phyloP scores from a whole-genome alignment of 2,329 filamentous ascomycete genomes.

The Shiraia sp. region DNA sequence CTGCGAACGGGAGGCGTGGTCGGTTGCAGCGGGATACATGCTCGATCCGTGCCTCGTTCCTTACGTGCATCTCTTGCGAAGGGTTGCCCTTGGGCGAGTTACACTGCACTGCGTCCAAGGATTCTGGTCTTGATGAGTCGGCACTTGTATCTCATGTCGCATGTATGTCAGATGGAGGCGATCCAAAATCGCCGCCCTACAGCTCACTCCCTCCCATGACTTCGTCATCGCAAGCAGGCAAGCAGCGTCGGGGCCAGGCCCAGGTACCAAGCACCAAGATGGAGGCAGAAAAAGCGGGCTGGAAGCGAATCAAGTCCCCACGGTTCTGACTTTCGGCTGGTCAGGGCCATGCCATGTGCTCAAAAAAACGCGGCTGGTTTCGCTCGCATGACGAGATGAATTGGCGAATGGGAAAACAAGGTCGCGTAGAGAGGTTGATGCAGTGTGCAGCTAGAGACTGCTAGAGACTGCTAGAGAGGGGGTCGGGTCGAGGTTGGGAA shows the following conservation, averaged over 20 bases:
- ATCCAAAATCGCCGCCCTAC: neutral
- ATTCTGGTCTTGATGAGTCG: conserved; percentile 2
- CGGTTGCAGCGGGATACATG: conserved; percentile 38
- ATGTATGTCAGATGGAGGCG: conserved; percentile 19
- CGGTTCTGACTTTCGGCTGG: conserved; percentile 10
- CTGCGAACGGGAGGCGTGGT: conserved; percentile 37
- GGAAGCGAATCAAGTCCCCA: conserved; percentile 33
- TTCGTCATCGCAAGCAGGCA: too few species aligned
- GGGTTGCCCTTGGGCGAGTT: conserved; percentile 9
- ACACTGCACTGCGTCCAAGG: conserved; percentile 13
- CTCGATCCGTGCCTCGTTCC: conserved; percentile 20
- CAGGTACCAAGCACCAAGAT: too few species aligned
- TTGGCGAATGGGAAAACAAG: conserved; percentile 14
- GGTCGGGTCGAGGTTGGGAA: conserved; percentile 19
- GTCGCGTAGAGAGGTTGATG: conserved; percentile 7
- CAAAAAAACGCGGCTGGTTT: conserved; percentile 22
- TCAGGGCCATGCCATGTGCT: conserved; percentile 11
- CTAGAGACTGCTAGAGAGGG: conserved; percentile 27
- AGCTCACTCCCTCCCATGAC: too few species aligned
- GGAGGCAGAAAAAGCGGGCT: conserved; percentile 22
- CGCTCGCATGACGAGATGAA: conserved; percentile 46
- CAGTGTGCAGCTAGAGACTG: conserved; percentile 37
- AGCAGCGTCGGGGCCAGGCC: too few species aligned
- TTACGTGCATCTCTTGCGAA: conserved; percentile 8
- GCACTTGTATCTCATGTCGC: conserved; percentile 13